Evolutionary conservation across 2,329 filamentous ascomycete genomes (phyloP), one percentile per base, ranked within the genome.

Genomic region (Arthrinium puccinioides): DNA sequence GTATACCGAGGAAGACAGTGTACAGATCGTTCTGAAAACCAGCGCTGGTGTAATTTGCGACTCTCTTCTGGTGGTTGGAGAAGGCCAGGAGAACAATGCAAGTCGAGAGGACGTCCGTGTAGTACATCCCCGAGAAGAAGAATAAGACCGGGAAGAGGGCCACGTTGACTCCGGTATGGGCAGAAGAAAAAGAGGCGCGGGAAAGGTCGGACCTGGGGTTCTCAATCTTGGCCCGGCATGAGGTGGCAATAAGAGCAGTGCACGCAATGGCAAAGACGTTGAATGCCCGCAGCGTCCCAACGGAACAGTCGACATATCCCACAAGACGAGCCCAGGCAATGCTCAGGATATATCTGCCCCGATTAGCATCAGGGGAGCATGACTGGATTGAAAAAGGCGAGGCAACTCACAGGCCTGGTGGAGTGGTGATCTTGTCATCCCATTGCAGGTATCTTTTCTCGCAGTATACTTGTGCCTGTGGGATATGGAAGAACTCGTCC

Each of bases 391-490:
- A n/a, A 14, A 30, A n/a, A 21, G 6, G 4, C 11, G 11, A 10
- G 21, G 15, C 3, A 20, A 60, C 69, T 57, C 69, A 87, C 66
- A 98, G 66, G 23, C 89, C 92, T 1, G 92, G 90, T 1, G 92
- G 92, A 2, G 92, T 98, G 0, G 92, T 98, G 55, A 98, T 92
- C 59, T 97, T 98, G 42, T 90, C 83, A 60, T 98, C 89, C 92
- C 92, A 98, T 39, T 86, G 71, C 10, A 60, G 56, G 64, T 83
- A 94, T 37, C 74, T 73, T 9, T 83, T 81, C 27, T 74, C 59
- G 59, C 89, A 96, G 59, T 95, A 98, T 21, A 76, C 78, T 52
- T 94, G 87, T 0, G 88, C 88, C 62, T 98, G 92, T 0, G 87
- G 86, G 16, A 96, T 82, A 57, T 98, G 87, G 45, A 92, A 94